Evolutionary conservation across 1,139 yeast genomes (phyloP).

Genomic region (Magnusiomyces sp.): DNA sequence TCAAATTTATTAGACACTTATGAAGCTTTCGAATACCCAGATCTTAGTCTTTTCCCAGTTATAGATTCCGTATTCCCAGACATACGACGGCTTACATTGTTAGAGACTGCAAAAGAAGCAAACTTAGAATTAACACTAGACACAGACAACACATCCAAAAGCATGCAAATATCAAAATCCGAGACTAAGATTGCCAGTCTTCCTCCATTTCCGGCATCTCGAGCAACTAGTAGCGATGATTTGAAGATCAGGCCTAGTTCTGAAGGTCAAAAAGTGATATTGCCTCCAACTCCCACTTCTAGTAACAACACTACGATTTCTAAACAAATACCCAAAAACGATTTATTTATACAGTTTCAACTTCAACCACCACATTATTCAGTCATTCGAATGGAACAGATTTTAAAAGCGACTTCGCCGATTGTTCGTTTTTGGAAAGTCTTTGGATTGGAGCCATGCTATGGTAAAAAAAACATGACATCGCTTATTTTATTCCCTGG

Average conservation of each 20-base stretch:
- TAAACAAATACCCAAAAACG: too few relatives aligned
- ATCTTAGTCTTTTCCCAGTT: constrained; percentile 4
- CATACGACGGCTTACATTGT: constrained; percentile 5
- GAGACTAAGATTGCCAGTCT: too few relatives aligned
- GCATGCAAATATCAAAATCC: too few relatives aligned
- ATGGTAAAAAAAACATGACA: constrained; percentile 26
- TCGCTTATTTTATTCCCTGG: constrained; percentile 27
- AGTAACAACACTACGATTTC: too few relatives aligned
- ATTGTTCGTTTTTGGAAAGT: constrained; percentile 33
- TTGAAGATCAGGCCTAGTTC: too few relatives aligned
- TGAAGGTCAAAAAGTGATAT: too few relatives aligned
- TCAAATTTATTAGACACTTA: constrained; percentile 15
- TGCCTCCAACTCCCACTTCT: too few relatives aligned
- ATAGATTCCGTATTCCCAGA: constrained; percentile 9
- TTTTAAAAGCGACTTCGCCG: constrained; percentile 30
- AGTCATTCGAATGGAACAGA: constrained; percentile 24
- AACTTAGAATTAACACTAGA: too few relatives aligned
- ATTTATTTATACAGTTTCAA: not conserved
- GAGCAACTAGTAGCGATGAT: too few relatives aligned
- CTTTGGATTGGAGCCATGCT: constrained; percentile 31
- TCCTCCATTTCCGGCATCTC: too few relatives aligned
- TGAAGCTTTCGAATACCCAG: constrained; percentile 5
- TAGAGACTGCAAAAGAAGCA: constrained; percentile 3
- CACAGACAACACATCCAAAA: too few relatives aligned
- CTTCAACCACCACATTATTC: constrained; percentile 18